Base-by-base conservation (phyloP, 208 protist species). In the Wallacemonas sp. region DNA sequence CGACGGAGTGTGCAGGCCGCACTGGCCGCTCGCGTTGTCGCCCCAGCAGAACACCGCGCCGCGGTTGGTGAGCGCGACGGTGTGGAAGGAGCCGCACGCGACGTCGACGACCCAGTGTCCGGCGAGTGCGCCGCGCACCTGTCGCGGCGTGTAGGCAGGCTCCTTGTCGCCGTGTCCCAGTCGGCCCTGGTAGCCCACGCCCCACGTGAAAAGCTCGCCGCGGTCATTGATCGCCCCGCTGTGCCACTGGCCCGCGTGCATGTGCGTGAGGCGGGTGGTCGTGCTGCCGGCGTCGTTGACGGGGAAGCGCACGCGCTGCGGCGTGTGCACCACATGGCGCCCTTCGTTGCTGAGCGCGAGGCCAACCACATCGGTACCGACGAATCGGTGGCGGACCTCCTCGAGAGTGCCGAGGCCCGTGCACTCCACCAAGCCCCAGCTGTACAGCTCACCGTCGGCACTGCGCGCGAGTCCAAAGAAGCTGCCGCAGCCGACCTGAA, bases 231-330 rank as follows among this genome's bases (percentile, higher is more conserved):
- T 88, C 10, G 86, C 91, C 10, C 81, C 82, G 57, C 84, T 88
- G 72, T 96, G 91, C 88, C 91, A 96, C 80, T 94, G 87, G 20
- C 91, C 91, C 0, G 91, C 88, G 57, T 84, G 77, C n/a, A 96
- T 78, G 63, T 77, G 79, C 14, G 89, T 74, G 18, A 94, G 75
- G 29, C 67, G 73, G 46, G 62, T 28, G 33, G 28, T 22, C 3
- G 14, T n/a, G 18, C 16, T 14, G 61, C 46, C 18, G 0, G 61
- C 32, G 22, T 73, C 83, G 14, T 41, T 22, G 52, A 29, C 22
- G 41, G 68, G 64, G 44, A 94, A 76, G n/a, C 57, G 61, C 33
- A 94, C 78, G 1, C 71, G 68, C 72, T 91, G 86, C 67, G 91
- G 91, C 2, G 73, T 80, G 44, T 94, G 79, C 39, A 96, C 74